These are phyloP conservation scores for Suillus spraguei DNA, from an alignment of 768 basidiomycete species.

Conservation along the genomic window DNA sequence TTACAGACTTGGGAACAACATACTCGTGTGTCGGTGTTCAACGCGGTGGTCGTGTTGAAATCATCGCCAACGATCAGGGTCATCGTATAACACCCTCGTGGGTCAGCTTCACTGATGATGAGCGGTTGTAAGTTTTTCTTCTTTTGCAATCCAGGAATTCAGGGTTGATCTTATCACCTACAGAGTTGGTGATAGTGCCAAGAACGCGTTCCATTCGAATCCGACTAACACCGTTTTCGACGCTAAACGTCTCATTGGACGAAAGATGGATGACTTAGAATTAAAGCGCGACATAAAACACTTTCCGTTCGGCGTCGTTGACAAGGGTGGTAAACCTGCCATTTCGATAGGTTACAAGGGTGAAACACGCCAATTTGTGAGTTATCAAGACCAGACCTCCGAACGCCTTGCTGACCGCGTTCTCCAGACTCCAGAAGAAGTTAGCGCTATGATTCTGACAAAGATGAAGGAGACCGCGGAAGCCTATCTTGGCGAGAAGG, in stretches of 20 bases:
- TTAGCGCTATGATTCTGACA: slow-evolving; percentile 90
- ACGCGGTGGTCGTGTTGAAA: slow-evolving; percentile 84
- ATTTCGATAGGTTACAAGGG: slow-evolving; percentile 81
- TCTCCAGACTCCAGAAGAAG: slow-evolving; percentile 86
- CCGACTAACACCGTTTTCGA: slow-evolving; percentile 95
- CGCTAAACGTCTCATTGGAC: slow-evolving; percentile 94
- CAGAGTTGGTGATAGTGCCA: slow-evolving; percentile 90
- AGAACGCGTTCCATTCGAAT: slow-evolving; percentile 93
- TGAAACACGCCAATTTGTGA: slow-evolving; percentile 80
- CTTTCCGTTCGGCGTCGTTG: slow-evolving; percentile 79
- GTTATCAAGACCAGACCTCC: slow-evolving; percentile 31
- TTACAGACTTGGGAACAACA: slow-evolving; percentile 87
- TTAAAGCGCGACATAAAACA: slow-evolving; percentile 85
- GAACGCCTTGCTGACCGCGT: background rate
- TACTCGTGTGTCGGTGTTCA: slow-evolving; percentile 97
- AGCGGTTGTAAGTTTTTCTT: slow-evolving; percentile 51
- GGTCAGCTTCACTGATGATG: slow-evolving; percentile 81
- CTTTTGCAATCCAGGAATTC: background rate
- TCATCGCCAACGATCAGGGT: slow-evolving; percentile 89
- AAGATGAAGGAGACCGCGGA: slow-evolving; percentile 99
- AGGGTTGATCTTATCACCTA: background rate
- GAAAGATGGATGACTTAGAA: slow-evolving; percentile 79
- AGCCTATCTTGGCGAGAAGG: slow-evolving; percentile 94
- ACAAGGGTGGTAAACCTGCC: slow-evolving; percentile 79
- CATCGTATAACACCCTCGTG: slow-evolving; percentile 90